Evolutionary conservation across 768 basidiomycete genomes (phyloP), one percentile per base, ranked within the genome.

Genomic region (Phallus indusiatus): DNA sequence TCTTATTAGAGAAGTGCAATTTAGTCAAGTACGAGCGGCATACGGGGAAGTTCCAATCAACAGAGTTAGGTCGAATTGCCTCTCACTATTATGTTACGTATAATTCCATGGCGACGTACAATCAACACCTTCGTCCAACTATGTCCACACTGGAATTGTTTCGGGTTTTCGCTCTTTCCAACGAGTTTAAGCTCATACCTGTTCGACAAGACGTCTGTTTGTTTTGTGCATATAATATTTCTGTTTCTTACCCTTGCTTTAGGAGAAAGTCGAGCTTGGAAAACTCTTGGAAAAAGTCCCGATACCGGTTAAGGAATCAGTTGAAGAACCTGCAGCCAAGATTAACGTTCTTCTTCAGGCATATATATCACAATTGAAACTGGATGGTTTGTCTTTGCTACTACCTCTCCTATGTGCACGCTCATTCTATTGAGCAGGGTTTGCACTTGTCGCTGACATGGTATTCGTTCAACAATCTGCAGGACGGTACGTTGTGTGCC

Each of bases 401-500:
- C 16, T 20, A 47, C 16, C 35, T 48, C 18, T n/a, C 22, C 17
- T 20, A n/a, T 61, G 12, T 59, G 18, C 4, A 52, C 56, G 52
- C 46, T 54, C 18, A 14, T 28, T 50, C 21, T 37, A 28, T 28
- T 28, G 51, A 24, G 28, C 55, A 86, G 86, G 88, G 1, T 90
- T 92, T 62, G 89, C 89, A 0, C 80, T 92, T 1, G 85, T 92
- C 1, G 88, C 90, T 0, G 89, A 93, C 64, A 93, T 91, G 90
- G 92, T 99, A 9, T 98, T 94, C 67, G 88, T 99, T 2, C 91
- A 94, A 60, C 96, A 99, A 67, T 96, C 94, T 8, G 96, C 96
- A 1, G 96, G 96, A 53, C 88, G 91, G 79, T 87, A 60, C 58
- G 78, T 69, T 11, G 22, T 28, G 11, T 52, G 11, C 35, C 6